phyloP scores from a whole-genome alignment of 1,284 basidiomycete species.

The Ganoderma sinense region DNA sequence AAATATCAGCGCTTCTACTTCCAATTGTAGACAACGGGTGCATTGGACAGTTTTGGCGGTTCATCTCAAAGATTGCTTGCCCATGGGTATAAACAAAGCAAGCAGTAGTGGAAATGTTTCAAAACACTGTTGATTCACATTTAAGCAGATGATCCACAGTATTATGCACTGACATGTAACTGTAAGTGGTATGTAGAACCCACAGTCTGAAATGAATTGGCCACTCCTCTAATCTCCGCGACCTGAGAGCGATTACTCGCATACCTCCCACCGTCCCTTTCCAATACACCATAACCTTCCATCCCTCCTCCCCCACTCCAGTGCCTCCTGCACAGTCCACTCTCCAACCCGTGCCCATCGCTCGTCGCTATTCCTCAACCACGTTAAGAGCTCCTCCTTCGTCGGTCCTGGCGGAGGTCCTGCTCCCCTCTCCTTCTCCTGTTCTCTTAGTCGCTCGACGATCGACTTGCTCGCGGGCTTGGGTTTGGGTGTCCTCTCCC shows the following conservation, averaged over 20 bases:
- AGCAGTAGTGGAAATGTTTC: too few species aligned
- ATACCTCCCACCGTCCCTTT: constrained; percentile 47
- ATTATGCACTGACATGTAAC: too few species aligned
- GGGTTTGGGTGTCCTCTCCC: constrained; percentile 9
- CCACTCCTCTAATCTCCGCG: too few species aligned
- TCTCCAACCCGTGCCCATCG: constrained; percentile 68
- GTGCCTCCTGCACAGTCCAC: constrained; percentile 67
- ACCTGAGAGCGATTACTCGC: constrained; percentile 35
- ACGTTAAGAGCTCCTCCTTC: constrained; percentile 54
- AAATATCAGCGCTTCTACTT: not conserved
- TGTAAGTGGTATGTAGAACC: too few species aligned
- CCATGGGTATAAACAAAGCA: too few species aligned
- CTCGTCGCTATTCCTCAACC: constrained; percentile 58
- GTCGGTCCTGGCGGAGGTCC: constrained; percentile 48
- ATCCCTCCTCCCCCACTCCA: constrained; percentile 53
- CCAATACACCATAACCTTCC: constrained; percentile 56
- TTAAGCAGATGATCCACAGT: too few species aligned
- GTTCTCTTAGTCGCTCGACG: constrained; percentile 24
- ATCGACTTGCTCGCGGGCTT: constrained; percentile 17
- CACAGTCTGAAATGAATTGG: too few species aligned
- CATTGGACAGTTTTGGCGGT: too few species aligned
- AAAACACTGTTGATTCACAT: too few species aligned
- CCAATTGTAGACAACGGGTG: not conserved
- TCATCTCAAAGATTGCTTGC: too few species aligned
- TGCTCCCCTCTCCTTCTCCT: constrained; percentile 10